Base-by-base conservation (phyloP, 768 basidiomycete species). In the Kwoniella dejecticola region DNA sequence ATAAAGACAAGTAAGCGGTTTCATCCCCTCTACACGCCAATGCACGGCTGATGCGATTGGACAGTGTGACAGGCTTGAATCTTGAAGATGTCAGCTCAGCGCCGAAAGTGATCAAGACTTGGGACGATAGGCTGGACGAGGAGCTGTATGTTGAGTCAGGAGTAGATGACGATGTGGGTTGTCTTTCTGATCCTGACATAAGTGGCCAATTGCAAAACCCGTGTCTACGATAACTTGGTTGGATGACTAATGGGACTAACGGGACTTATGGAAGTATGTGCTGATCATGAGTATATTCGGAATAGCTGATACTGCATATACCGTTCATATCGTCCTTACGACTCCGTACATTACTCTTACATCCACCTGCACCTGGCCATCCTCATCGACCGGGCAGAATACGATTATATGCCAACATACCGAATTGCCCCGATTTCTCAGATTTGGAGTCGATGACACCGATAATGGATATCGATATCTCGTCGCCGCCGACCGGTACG, bases 81-180 rank as follows among this genome's bases (percentile, higher is more conserved):
- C 67, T 78, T 8, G 36, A 59, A 3, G 64, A 69, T 21, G 69
- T 75, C 11, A 64, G 63, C 17, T 60, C 66, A 12, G 77, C 75
- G 15, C 60, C 70, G 4, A 68, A 61, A 36, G 73, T 76, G 36
- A 71, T 78, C 64, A 78, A 78, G 66, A 72, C 75, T 1, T 78
- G 77, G 77, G 77, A 78, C 48, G 67, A 78, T 1, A 36, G 77
- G 42, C 58, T 77, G 40, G 62, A 66, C 19, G 76, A 74, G 48
- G 70, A 70, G 24, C 26, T 62, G 2, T 64, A 47, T 46, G 71
- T 77, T 17, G 68, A 75, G 44, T 71, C 69, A 23, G 77, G 77
- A 26, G 77, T 78, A 5, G 77, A 78, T 45, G 77, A 78, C 45
- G 75, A 78, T 52, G 77, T 77, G 48, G 57, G 75, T 63, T 24